Base-by-base conservation (phyloP, 306 rosid species). In the Fragaria nilgerrensis region DNA sequence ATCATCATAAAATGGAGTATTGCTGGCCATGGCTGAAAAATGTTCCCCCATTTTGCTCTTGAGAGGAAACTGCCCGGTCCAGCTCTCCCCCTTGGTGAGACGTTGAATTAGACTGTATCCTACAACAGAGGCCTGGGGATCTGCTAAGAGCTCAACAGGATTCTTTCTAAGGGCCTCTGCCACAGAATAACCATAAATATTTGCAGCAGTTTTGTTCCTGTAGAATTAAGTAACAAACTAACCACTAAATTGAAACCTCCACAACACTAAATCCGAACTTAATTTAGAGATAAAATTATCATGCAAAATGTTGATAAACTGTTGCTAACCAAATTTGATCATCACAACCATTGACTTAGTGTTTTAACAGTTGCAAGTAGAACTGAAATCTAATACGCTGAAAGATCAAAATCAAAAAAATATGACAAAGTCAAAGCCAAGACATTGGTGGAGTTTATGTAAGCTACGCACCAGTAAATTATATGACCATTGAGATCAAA, bases 141-240 rank as follows among this genome's bases (percentile, higher is more conserved):
- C 97, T 47, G 81, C 87, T 48, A 95, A 79, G 70, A 95, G 90
- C 78, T 82, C 89, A 76, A 89, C 48, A 72, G 86, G 85, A 68
- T 87, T 89, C 80, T 85, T 85, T 34, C 97, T 96, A 45, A 92
- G 82, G 77, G 93, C 96, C 84, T 95, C 99, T 19, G 82, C 97
- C 20, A 88, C 91, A 48, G 94, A 82, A 91, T 89, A 89, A 69
- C 97, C 97, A 77, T 88, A 95, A 16, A 91, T 76, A 67, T 82
- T 87, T 85, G 87, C 92, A 70, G 99, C 97, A 80, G 88, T 82
- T 76, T 82, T 91, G 88, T 90, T 95, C 99, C 99, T 95, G 95
- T 87, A 80, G 67, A 73, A 77, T 36, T 73, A 50, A 68, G 68
- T 39, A 48, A 80, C 45, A 78, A 68, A 45, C 32, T 29, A 29